Base-by-base conservation (phyloP, 2,329 filamentous ascomycete genomes). In the Akanthomyces lecanii region DNA sequence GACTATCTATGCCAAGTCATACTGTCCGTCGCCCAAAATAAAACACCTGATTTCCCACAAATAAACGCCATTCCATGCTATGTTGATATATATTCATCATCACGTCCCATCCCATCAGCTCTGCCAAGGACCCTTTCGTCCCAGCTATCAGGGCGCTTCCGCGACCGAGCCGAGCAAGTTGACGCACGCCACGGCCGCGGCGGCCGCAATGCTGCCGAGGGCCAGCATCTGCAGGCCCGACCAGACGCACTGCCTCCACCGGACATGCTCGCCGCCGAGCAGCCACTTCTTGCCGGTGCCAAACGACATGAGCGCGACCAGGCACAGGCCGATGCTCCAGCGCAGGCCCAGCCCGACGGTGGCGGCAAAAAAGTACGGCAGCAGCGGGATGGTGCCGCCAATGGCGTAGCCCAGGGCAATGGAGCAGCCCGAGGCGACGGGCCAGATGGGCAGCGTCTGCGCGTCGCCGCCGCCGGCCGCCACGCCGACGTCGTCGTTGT, bases 401-500 rank as follows among this genome's bases (percentile, higher is more conserved):
- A 87, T 72, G 42, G 88, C 79, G 67, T 89, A 89, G 0, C 86
- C 85, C 1, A 83, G 67, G 0, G 85, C 82, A 47, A 89, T 84
- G 0, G 83, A 87, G 11, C 86, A 66, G 2, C 85, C 86, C 0
- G 81, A 84, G 12, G 81, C 70, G 42, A 76, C 71, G 0, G 82
- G 80, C 30, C 73, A 72, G 10, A 71, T 65, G 61, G 53, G 63
- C 33, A 65, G 62, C 40, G 44, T 36, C 33, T 36, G 47, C 16
- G 67, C 48, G 16, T 63, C 70, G 28, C n/a, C 33, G 5, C 61
- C 70, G 21, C n/a, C 33, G 10, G 21, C 52, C 25, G 54, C 54
- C 28, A 12, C 3, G 33, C 51, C 38, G 3, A 53, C 12, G 56
- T 66, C 52, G 55, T 66, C 62, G 42, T 61, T 61, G 16, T 64